A percentile compares a stretch with the other conserved stretches of the same genome.
phyloP scores from a whole-genome alignment of 306 rosid species.

The Cucurbita ficifolia region DNA sequence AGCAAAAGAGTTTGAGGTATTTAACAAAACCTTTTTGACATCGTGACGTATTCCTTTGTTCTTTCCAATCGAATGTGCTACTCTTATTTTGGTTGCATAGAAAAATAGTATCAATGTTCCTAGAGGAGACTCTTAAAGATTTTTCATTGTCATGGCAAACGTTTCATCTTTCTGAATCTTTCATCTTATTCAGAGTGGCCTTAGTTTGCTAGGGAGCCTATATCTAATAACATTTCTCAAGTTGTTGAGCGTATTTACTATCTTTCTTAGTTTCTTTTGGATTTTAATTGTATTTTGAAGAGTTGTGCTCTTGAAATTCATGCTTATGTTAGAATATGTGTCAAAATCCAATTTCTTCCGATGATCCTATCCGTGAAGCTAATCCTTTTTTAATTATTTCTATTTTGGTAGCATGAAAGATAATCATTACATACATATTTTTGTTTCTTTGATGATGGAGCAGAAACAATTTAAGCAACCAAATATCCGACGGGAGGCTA shows the following conservation, averaged over 20 bases:
- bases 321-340: background rate
- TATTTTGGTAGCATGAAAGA: background rate
- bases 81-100: background rate
- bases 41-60: background rate
- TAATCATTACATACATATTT: background rate
- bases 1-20: slow-evolving; percentile 77
- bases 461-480: slow-evolving; percentile 73
- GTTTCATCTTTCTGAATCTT: background rate
- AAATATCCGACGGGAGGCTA: slow-evolving; percentile 19
- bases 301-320: background rate
- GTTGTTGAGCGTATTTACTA: background rate
- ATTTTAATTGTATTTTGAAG: background rate
- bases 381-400: background rate
- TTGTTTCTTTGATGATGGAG: slow-evolving; percentile 11
- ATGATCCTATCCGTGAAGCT: background rate
- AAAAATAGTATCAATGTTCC: background rate
- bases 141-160: background rate
- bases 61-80: background rate
- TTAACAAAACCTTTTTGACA: background rate
- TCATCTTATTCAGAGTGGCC: background rate
- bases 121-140: background rate
- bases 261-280: background rate
- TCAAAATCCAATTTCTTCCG: background rate
- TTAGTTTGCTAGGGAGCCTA: background rate
- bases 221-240: background rate